These are phyloP conservation scores for Pseudodiploospora longispora DNA, from an alignment of 2,329 filamentous ascomycete genomes.

Conservation along the genomic window DNA sequence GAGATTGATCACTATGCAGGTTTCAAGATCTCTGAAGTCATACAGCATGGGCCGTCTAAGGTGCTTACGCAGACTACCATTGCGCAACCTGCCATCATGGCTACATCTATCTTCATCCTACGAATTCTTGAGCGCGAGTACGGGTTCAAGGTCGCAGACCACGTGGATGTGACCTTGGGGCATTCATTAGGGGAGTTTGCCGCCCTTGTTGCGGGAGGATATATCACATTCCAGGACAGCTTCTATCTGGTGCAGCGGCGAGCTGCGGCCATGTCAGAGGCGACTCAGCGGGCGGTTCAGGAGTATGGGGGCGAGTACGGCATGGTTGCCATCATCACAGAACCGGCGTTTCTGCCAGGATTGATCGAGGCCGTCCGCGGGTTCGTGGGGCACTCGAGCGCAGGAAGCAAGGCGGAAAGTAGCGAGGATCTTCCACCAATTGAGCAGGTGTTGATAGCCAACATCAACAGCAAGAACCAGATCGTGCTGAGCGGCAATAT, in stretches of 20 bases:
- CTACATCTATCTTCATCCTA: constrained; percentile 82
- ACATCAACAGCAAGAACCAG: constrained; percentile 93
- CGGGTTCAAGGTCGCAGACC: constrained; percentile 60
- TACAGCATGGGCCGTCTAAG: constrained; percentile 70
- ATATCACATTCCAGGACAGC: constrained; percentile 70
- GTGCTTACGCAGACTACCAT: constrained; percentile 74
- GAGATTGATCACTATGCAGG: constrained; percentile 76
- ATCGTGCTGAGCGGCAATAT: constrained; percentile 89
- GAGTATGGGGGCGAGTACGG: constrained; percentile 75
- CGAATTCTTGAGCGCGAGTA: constrained; percentile 82
- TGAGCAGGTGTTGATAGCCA: constrained; percentile 82
- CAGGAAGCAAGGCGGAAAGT: constrained; percentile 61
- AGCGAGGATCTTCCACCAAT: constrained; percentile 64
- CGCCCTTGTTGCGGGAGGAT: constrained; percentile 76
- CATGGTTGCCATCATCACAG: constrained; percentile 89
- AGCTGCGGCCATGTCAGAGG: constrained; percentile 75
- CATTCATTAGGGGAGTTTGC: constrained; percentile 93
- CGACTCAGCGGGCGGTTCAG: constrained; percentile 57
- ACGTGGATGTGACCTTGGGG: constrained; percentile 76
- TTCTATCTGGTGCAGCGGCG: constrained; percentile 68
- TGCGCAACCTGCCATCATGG: constrained; percentile 94
- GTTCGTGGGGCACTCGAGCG: constrained; percentile 63
- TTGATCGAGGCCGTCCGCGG: constrained; percentile 69
- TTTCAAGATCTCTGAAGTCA: constrained; percentile 67
- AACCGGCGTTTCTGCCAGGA: constrained; percentile 63